phyloP scores from a whole-genome alignment of 768 basidiomycete genomes.

The Lactifluus hygrophoroides region DNA sequence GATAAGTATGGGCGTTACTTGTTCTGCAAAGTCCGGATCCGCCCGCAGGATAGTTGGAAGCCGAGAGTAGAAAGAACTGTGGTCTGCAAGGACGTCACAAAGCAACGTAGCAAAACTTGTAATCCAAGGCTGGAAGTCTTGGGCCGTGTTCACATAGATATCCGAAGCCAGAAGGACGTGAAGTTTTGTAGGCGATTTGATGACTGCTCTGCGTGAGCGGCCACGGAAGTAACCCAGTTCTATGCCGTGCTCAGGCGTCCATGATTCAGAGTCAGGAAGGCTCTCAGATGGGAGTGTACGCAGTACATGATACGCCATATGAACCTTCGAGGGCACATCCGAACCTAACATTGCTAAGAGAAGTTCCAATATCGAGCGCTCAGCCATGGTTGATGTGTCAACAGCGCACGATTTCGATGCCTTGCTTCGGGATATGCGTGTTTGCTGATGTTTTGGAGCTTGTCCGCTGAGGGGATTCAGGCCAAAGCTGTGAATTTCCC shows the following conservation, averaged over 20 bases:
- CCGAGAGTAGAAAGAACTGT: slow-evolving; percentile 60
- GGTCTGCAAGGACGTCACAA: slow-evolving; percentile 44
- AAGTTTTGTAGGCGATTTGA: slow-evolving; percentile 31
- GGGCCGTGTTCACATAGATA: slow-evolving; percentile 32
- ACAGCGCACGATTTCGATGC: slow-evolving; percentile 27
- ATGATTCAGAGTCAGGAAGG: slow-evolving; percentile 6
- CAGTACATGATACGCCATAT: slow-evolving; percentile 16
- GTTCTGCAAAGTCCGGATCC: slow-evolving; percentile 51
- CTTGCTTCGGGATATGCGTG: slow-evolving; percentile 2
- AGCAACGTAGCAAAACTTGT: slow-evolving; percentile 47
- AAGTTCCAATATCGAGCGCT: slow-evolving; percentile 18
- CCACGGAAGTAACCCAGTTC: slow-evolving; percentile 25
- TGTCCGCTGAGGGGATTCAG: slow-evolving; percentile 39
- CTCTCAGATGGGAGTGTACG: slow-evolving; percentile 13
- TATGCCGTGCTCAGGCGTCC: slow-evolving; percentile 14
- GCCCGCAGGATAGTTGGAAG: slow-evolving; percentile 49
- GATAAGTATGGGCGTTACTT: slow-evolving; percentile 67
- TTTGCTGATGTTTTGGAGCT: slow-evolving; percentile 33
- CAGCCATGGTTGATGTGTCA: slow-evolving; percentile 16
- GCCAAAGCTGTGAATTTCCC: slow-evolving; percentile 53
- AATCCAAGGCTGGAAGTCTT: slow-evolving; percentile 58
- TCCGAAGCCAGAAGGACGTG: slow-evolving; percentile 30
- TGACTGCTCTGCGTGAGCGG: slow-evolving; percentile 17
- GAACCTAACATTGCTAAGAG: slow-evolving; percentile 17
- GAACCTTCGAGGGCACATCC: slow-evolving; percentile 16